These are phyloP conservation scores for Sugiyamaella smithiae DNA, from an alignment of 805 yeast species.

Conservation along the genomic window DNA sequence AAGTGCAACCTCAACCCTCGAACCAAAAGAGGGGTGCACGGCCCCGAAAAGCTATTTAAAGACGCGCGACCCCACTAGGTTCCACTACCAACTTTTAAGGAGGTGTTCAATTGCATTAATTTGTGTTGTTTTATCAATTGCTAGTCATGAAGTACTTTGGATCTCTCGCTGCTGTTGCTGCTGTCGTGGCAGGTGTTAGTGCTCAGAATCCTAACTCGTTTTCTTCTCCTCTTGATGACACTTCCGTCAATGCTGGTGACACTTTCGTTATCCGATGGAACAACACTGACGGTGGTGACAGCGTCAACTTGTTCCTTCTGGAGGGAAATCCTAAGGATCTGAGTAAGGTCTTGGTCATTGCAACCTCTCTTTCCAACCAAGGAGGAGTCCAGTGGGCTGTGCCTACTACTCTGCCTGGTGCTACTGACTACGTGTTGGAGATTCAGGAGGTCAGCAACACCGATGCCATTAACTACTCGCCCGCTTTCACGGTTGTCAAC, in stretches of 20 bases:
- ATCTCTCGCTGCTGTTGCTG: conserved; percentile 7
- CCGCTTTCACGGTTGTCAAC: conserved; percentile 30
- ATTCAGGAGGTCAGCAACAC: conserved; percentile 31
- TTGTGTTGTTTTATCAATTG: not conserved
- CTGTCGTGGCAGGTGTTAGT: conserved; percentile 21
- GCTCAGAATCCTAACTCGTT: conserved; percentile 33
- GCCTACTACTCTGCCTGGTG: conserved; percentile 32
- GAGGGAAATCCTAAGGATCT: conserved; percentile 35
- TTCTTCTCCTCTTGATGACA: conserved; percentile 31
- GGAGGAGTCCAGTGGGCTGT: conserved; percentile 39
- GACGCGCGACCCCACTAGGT: not conserved
- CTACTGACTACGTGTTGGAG: conserved; percentile 35
- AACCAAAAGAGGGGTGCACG: not conserved
- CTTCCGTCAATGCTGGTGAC: conserved; percentile 32
- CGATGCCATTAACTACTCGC: conserved; percentile 37
- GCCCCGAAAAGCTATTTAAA: not conserved
- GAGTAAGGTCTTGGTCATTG: conserved; percentile 34
- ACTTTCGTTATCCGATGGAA: conserved; percentile 33
- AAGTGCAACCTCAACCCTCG: not conserved
- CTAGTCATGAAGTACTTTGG: not conserved
- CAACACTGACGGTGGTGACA: conserved; percentile 32
- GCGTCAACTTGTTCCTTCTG: conserved; percentile 32
- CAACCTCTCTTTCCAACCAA: conserved; percentile 33
- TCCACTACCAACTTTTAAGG: too few species aligned
- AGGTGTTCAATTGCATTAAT: too few species aligned